phyloP scores from a whole-genome alignment of 1,284 basidiomycete species.

The Trametes versicolor region DNA sequence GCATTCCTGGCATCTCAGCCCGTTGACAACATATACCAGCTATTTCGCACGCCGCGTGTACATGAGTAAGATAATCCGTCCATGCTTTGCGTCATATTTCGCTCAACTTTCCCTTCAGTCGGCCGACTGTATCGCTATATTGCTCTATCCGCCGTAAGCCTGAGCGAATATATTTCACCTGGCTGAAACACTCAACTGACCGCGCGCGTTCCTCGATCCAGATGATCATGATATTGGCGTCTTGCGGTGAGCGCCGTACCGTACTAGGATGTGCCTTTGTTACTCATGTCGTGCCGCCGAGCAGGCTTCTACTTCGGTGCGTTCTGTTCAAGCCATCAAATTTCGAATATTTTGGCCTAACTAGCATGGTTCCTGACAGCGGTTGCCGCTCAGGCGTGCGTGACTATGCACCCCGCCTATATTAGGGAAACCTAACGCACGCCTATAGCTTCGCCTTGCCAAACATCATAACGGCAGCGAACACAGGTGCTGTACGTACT shows the following conservation, averaged over 20 bases:
- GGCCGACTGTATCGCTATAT: constrained; percentile 3
- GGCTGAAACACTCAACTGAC: too few relatives aligned
- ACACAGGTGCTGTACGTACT: not conserved
- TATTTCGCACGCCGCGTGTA: constrained; percentile 16
- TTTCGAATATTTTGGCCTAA: too few relatives aligned
- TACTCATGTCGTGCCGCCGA: not conserved
- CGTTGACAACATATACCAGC: not conserved
- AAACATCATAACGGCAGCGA: not conserved
- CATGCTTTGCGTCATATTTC: not conserved
- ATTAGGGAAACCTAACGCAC: not conserved
- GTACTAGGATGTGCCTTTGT: not conserved
- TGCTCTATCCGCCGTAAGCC: constrained; percentile 11
- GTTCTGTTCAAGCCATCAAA: not conserved
- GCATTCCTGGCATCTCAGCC: too few relatives aligned
- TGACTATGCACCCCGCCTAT: too few relatives aligned
- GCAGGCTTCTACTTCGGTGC: constrained; percentile 6
- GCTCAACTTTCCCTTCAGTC: not conserved
- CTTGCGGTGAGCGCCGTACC: constrained; percentile 1
- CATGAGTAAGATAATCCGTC: constrained; percentile 6
- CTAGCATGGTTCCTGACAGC: not conserved
- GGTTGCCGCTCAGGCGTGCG: not conserved
- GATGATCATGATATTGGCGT: constrained; percentile 12
- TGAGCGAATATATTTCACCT: not conserved
- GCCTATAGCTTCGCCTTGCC: not conserved
- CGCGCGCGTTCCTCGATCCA: not conserved